Percentiles rank a stretch among this genome's conserved stretches.
phyloP scores from a whole-genome alignment of 805 yeast species.

The Lipomyces starkeyi region DNA sequence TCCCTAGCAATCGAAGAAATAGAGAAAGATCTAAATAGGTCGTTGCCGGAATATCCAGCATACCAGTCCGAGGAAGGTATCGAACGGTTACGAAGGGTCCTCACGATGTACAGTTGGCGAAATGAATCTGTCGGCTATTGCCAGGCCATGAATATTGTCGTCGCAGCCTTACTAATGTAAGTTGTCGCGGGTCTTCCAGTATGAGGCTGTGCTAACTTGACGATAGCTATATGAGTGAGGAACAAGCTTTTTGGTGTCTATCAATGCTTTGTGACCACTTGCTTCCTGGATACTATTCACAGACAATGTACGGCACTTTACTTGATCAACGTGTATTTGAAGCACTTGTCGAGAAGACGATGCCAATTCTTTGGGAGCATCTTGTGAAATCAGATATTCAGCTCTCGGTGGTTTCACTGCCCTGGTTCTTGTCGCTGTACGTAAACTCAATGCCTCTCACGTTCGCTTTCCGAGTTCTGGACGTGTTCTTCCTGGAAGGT shows the following conservation, averaged over 20 bases:
- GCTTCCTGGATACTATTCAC: slow-evolving; percentile 95
- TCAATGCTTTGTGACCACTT: slow-evolving; percentile 78
- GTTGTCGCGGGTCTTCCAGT: not conserved
- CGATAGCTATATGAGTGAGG: slow-evolving; percentile 81
- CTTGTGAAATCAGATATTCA: slow-evolving; percentile 82
- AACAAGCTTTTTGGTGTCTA: slow-evolving; percentile 95
- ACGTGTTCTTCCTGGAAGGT: slow-evolving; percentile 88
- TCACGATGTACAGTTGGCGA: slow-evolving; percentile 95
- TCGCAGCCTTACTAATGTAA: slow-evolving; percentile 56
- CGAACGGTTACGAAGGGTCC: slow-evolving; percentile 77
- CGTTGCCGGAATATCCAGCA: slow-evolving; percentile 94
- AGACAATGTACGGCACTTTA: slow-evolving; percentile 95
- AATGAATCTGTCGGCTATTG: slow-evolving; percentile 98
- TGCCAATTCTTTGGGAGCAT: slow-evolving; percentile 90
- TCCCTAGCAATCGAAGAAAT: slow-evolving; percentile 94
- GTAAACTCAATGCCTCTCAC: slow-evolving; percentile 93
- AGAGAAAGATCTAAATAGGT: slow-evolving; percentile 92
- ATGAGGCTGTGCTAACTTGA: slow-evolving; percentile 39
- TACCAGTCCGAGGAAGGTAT: slow-evolving; percentile 89
- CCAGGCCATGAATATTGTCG: slow-evolving; percentile 94
- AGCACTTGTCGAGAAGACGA: slow-evolving; percentile 81
- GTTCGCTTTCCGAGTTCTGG: slow-evolving; percentile 89
- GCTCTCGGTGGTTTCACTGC: slow-evolving; percentile 87
- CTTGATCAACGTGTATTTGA: slow-evolving; percentile 95
- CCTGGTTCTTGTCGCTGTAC: slow-evolving; percentile 93